phyloP scores from a whole-genome alignment of 164 flowering plant genomes.

The Sedum album region DNA sequence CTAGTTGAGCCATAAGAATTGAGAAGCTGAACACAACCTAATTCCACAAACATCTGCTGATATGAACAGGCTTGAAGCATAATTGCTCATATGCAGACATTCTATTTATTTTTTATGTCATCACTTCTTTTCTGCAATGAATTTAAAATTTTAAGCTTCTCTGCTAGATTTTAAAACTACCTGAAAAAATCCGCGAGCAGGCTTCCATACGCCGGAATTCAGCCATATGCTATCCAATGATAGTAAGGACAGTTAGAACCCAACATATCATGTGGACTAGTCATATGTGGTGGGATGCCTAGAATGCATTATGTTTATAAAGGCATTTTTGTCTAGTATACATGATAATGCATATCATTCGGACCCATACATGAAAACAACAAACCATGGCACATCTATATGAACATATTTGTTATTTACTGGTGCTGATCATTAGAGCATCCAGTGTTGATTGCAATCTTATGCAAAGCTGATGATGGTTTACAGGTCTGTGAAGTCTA shows the following conservation, averaged over 20 bases:
- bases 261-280: not conserved
- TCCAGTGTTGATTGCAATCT: not conserved
- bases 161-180: not conserved
- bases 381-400: not conserved
- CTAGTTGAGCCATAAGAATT: slow-evolving; percentile 2
- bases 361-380: not conserved
- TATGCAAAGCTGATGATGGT: not conserved
- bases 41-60: not conserved
- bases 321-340: not conserved
- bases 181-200: not conserved
- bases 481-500: not conserved
- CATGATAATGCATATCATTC: not conserved
- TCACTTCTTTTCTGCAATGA: not conserved
- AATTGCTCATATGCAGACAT: not conserved
- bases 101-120: not conserved
- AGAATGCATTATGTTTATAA: not conserved
- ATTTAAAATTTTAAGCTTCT: not conserved
- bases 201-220: not conserved
- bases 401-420: not conserved
- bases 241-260: not conserved
- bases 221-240: not conserved
- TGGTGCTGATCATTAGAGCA: not conserved
- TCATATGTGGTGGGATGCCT: not conserved
- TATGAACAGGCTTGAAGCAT: not conserved
- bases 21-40: not conserved